Evolutionary conservation across 2,329 filamentous ascomycete genomes (phyloP).

Genomic region (Colletotrichum nymphaeae): DNA sequence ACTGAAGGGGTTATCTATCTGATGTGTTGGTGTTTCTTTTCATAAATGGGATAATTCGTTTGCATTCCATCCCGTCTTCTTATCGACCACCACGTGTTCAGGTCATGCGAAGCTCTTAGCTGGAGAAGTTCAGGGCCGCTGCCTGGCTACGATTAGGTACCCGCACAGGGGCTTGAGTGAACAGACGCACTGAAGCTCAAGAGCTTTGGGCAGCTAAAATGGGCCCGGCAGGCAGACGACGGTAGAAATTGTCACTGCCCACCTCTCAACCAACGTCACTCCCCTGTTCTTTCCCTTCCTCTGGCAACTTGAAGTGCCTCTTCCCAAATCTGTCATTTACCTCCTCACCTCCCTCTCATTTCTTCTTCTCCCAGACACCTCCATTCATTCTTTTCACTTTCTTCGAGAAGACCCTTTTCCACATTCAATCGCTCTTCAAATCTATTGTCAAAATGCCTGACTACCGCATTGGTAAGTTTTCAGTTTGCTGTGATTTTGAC

Average conservation of each 20-base stretch:
- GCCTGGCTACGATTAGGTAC: conserved; percentile 18
- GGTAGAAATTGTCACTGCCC: not conserved
- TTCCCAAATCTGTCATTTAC: conserved; percentile 1
- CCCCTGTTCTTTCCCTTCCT: not conserved
- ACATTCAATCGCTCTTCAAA: not conserved
- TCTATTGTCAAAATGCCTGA: conserved; percentile 51
- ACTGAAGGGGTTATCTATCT: not conserved
- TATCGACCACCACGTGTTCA: conserved; percentile 7
- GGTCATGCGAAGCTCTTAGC: not conserved
- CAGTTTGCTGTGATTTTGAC: not conserved
- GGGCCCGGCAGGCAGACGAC: conserved; percentile 1
- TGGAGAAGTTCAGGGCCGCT: not conserved
- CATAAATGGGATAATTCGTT: not conserved
- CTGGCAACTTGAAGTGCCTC: not conserved
- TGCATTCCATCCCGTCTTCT: conserved; percentile 6
- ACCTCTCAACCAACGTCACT: not conserved
- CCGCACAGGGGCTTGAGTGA: not conserved
- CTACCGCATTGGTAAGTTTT: conserved; percentile 59
- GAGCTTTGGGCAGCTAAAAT: conserved; percentile 7
- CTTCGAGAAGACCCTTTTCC: not conserved
- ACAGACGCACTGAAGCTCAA: conserved; percentile 5
- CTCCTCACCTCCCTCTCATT: not conserved
- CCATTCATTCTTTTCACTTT: not conserved
- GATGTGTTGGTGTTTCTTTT: not conserved
- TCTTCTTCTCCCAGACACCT: conserved; percentile 20